These are phyloP conservation scores for Madurella fahalii DNA, from an alignment of 2,329 filamentous ascomycete genomes.

Conservation along the genomic window DNA sequence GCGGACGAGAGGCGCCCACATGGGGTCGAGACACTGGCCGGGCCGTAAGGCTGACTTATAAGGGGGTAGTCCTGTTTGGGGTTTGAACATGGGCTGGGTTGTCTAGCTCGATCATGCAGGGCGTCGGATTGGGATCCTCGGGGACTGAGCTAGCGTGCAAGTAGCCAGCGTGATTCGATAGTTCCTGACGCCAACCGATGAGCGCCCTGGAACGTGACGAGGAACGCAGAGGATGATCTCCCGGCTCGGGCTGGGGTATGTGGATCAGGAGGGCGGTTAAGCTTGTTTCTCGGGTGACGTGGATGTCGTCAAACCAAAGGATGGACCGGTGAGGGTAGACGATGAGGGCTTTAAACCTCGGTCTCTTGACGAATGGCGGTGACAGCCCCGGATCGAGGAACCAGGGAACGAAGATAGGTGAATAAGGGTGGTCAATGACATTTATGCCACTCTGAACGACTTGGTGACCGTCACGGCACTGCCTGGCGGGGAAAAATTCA, in stretches of 20 bases:
- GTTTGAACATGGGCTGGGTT: conserved; percentile 12
- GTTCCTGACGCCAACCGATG: neutral
- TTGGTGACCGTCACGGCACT: neutral
- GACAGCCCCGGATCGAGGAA: no score
- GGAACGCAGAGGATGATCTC: neutral
- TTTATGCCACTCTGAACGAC: no score
- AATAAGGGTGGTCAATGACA: no score
- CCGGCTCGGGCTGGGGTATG: neutral
- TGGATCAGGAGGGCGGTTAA: neutral
- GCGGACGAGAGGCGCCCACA: conserved; percentile 8
- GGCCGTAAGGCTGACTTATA: conserved; percentile 30
- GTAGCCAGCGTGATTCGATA: conserved; percentile 5
- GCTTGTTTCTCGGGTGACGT: neutral
- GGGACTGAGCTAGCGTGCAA: conserved; percentile 25
- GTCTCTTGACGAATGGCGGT: no score
- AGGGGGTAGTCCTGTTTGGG: conserved; percentile 12
- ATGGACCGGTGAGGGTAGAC: no score
- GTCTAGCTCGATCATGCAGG: conserved; percentile 22
- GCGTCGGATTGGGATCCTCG: conserved; percentile 24
- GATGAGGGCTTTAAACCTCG: no score
- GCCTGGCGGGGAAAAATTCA: neutral
- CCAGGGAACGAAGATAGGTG: no score
- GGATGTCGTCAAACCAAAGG: no score
- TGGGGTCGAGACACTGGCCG: conserved; percentile 1
- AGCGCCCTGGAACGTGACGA: neutral